Evolutionary conservation across 2,329 filamentous ascomycete genomes (phyloP), one percentile per base, ranked within the genome.

Genomic region (Curvularia eragrostidis): DNA sequence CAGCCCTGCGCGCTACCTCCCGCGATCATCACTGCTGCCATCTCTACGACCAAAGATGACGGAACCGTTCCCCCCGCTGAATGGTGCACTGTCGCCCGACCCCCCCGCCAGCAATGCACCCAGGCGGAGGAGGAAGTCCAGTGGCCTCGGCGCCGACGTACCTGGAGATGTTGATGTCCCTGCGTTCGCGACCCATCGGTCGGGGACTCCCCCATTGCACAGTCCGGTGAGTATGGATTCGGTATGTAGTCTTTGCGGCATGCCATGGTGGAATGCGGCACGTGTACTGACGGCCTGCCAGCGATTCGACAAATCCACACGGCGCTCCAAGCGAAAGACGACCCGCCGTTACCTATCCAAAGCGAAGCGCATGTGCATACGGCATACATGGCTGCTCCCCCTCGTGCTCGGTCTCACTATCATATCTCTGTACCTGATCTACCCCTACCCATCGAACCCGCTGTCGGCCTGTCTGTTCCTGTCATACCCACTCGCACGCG

Each of bases 381-480:
- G 77, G 43, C 84, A 88, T 71, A 88, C 86, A 26, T 88, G 86
- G 86, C 73, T 87, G 18, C 81, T 84, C 48, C 93, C 94, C 23
- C 84, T 95, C 57, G 76, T 90, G 64, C 79, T 96, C 57, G 78
- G 91, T 56, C 60, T 83, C 58, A 69, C 87, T 72, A 83, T 93
- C 72, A 79, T 91, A 58, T 78, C 82, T 48, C 82, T 87, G 60
- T 97, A 94, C 79, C 86, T 87, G 64, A 75, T 91, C 71, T 89
- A 93, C 74, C 94, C 93, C 5, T 87, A 85, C 67, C 83, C 88
- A 60, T 87, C 89, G 56, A 97, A 97, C 77, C 90, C 90, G 12
- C 76, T 96, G 63, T 84, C 91, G 78, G 84, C 83, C 77, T 93
- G 92, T 76, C 87, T 97, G 77, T 96, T 96, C 83, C 87, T 97